Evolutionary conservation across 352 stramenopile species (phyloP), one percentile per base, ranked within the genome.

Genomic region (Pythium aquatile): DNA sequence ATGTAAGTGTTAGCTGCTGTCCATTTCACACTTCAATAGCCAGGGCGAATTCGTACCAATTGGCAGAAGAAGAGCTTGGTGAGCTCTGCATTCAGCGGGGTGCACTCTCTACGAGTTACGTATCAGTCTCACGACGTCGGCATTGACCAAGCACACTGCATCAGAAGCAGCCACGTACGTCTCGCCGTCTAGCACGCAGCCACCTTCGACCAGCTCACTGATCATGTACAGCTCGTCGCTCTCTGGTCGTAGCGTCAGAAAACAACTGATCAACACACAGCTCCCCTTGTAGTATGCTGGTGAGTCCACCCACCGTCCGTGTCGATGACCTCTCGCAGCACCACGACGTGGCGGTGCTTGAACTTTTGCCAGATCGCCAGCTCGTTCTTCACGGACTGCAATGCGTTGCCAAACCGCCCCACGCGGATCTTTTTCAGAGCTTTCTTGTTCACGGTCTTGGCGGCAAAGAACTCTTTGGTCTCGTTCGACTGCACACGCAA

Each of bases 321-420:
- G 69, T 99, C 95, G 64, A 99, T 98, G n/a, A 99, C 94, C 79
- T 99, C 96, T 28, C 88, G 85, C 14, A 99, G 71, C 24, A 87
- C 63, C 3, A 99, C 93, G 11, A 98, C 83, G 71, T 99, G 97
- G 0, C 94, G 91, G 79, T 99, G 97, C 47, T 90, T 89, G 56
- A 99, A 87, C 44, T 94, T 94, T 73, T 98, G 98, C 96, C 98
- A 99, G 13, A 98, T 94, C n/a, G 80, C 90, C 66, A 99, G 95
- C 58, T 99, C 96, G 55, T 92, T 94, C 76, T 98, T 96, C 20
- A 91, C 74, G 9, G 65, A 82, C 55, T 94, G 83, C 16, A 94
- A 52, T 8, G 81, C 85, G 49, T 94, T 91, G 14, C 85, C 83
- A 29, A 91, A 89, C 17, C 81, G 74, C 6, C 83, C 85, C 9